These are phyloP conservation scores for Hemileccinum hortonii DNA, from an alignment of 1,284 basidiomycete genomes.

Conservation along the genomic window DNA sequence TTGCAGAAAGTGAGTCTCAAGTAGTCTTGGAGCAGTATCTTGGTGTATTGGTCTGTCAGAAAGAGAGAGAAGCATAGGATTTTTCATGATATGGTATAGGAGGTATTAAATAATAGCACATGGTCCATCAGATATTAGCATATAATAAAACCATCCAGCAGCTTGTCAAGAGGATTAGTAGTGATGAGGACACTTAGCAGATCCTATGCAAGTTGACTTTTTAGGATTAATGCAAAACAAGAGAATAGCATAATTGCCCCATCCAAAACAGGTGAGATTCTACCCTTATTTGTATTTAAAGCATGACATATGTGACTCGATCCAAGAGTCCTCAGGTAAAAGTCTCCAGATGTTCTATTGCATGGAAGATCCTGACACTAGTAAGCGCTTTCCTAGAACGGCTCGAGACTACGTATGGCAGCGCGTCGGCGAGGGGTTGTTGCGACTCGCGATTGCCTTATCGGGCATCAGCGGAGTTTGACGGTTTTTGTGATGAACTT, in stretches of 20 bases:
- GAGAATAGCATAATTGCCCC: background rate
- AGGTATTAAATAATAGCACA: background rate
- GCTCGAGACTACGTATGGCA: background rate
- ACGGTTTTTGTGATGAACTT: too few species aligned
- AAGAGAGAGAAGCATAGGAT: background rate
- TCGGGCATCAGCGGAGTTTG: too few species aligned
- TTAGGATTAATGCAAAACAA: background rate
- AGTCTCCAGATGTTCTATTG: conserved; percentile 2
- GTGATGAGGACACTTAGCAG: background rate
- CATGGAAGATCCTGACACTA: background rate
- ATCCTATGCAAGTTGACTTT: background rate
- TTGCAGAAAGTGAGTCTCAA: background rate
- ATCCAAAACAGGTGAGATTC: background rate
- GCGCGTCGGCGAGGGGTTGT: too few species aligned
- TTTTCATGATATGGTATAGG: conserved; percentile 1
- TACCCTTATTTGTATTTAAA: background rate
- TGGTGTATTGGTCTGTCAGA: background rate
- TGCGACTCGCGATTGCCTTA: too few species aligned
- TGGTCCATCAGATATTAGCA: background rate
- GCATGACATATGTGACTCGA: background rate
- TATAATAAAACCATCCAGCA: background rate
- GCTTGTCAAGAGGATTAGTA: background rate
- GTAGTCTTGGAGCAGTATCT: background rate
- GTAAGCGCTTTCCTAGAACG: background rate
- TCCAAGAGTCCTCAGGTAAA: background rate